A percentile compares a stretch with the other conserved stretches of the same genome.
Evolutionary conservation across 2,329 filamentous ascomycete genomes (phyloP).

Genomic region (Daldinia sp.): DNA sequence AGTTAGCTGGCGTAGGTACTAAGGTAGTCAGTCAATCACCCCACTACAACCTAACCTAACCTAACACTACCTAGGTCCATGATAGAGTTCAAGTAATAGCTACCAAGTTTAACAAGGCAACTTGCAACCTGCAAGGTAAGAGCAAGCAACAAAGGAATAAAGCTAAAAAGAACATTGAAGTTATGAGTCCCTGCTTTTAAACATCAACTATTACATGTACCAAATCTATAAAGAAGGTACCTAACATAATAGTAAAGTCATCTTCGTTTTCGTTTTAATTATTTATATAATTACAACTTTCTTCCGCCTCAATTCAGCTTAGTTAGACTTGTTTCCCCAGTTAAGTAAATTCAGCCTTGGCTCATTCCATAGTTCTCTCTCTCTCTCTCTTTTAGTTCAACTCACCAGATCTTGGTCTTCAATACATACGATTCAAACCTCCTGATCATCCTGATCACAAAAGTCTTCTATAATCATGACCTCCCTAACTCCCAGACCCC

Average conservation of each 20-base stretch:
- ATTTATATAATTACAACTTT: neutral
- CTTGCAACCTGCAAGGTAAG: neutral
- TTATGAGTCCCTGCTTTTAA: neutral
- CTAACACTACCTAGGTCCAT: neutral
- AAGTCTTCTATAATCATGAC: conserved; percentile 70
- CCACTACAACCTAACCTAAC: neutral
- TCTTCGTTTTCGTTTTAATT: neutral
- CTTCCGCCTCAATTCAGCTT: neutral
- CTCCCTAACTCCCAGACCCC: conserved; percentile 76
- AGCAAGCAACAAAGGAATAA: conserved; percentile 20
- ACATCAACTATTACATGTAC: neutral
- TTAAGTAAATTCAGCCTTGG: neutral
- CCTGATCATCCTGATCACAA: neutral
- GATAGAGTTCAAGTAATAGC: conserved; percentile 3
- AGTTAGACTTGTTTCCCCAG: neutral
- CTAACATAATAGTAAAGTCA: neutral
- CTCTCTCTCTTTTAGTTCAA: neutral
- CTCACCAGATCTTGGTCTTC: neutral
- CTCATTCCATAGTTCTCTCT: conserved; percentile 2
- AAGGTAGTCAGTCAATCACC: too few species aligned
- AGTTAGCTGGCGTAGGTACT: too few species aligned
- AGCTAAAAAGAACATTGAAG: neutral
- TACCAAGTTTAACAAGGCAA: neutral
- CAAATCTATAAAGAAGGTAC: neutral
- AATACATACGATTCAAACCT: neutral